phyloP scores from a whole-genome alignment of 1,139 yeast species.

The Zygoascus meyerae region DNA sequence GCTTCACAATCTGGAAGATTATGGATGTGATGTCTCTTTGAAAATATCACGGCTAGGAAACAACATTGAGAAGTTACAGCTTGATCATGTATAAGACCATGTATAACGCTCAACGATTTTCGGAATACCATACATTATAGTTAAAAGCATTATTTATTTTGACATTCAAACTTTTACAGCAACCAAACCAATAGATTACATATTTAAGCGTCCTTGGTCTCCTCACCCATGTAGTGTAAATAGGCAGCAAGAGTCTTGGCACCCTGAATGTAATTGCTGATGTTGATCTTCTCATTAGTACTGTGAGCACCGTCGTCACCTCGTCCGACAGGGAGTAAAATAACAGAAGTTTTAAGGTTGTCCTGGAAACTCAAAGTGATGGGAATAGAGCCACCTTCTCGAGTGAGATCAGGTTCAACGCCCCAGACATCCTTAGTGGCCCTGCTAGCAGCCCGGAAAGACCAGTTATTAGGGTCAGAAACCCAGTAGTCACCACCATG shows the following conservation, averaged over 20 bases:
- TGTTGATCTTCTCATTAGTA: slow-evolving; percentile 87
- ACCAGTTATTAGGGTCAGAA: slow-evolving; percentile 85
- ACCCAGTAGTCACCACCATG: slow-evolving; percentile 98
- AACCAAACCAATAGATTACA: neutral
- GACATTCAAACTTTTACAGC: neutral
- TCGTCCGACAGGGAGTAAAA: slow-evolving; percentile 93
- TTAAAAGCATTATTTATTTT: slow-evolving; percentile 70
- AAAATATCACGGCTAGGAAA: slow-evolving; percentile 72
- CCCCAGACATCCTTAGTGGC: slow-evolving; percentile 96
- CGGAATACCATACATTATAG: slow-evolving; percentile 42
- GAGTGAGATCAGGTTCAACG: slow-evolving; percentile 90
- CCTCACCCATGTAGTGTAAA: slow-evolving; percentile 72
- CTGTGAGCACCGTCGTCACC: slow-evolving; percentile 99
- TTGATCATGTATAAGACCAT: slow-evolving; percentile 61
- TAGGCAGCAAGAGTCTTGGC: slow-evolving; percentile 91
- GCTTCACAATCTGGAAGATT: slow-evolving; percentile 80
- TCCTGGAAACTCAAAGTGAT: slow-evolving; percentile 89
- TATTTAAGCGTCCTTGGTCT: slow-evolving; percentile 30
- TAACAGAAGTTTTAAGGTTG: slow-evolving; percentile 74
- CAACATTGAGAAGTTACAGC: slow-evolving; percentile 55
- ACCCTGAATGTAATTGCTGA: slow-evolving; percentile 87
- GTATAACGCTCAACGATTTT: neutral
- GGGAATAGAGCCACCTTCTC: slow-evolving; percentile 99
- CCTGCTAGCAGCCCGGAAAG: slow-evolving; percentile 88
- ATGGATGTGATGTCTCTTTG: slow-evolving; percentile 83